A percentile compares a stretch with the other conserved stretches of the same genome.
phyloP scores from a whole-genome alignment of 2,329 filamentous ascomycete genomes.

The Monilinia polystroma region DNA sequence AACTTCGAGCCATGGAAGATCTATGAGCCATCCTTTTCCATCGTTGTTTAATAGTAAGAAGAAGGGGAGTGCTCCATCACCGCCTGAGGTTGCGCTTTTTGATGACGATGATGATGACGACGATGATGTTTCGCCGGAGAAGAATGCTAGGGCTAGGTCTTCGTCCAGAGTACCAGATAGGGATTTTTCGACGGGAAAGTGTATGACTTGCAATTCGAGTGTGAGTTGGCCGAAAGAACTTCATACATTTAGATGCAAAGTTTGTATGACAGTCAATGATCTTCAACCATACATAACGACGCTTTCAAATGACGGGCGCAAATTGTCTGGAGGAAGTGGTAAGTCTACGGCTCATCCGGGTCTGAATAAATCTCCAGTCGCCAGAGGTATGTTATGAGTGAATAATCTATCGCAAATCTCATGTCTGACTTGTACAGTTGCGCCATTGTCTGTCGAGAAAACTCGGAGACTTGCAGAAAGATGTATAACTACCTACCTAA shows the following conservation, averaged over 20 bases:
- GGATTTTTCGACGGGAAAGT: conserved; percentile 68
- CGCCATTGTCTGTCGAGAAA: conserved; percentile 58
- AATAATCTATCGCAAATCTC: background rate
- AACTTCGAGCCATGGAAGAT: conserved; percentile 41
- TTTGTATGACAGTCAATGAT: conserved; percentile 84
- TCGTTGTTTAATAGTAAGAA: conserved; percentile 65
- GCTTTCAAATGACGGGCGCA: conserved; percentile 16
- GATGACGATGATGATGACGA: background rate
- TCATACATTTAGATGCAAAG: conserved; percentile 75
- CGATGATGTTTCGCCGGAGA: conserved; percentile 15
- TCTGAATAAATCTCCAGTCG: conserved; percentile 24
- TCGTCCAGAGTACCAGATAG: conserved; percentile 45
- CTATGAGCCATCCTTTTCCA: conserved; percentile 78
- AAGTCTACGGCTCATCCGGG: conserved; percentile 29
- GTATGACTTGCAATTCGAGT: conserved; percentile 81
- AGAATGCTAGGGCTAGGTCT: conserved; percentile 38
- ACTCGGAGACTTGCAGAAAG: conserved; percentile 58
- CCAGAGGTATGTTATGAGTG: conserved; percentile 29
- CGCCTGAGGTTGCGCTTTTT: background rate
- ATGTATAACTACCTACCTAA: conserved; percentile 51
- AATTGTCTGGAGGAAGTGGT: conserved; percentile 24
- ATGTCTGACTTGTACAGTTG: conserved; percentile 37
- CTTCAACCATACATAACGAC: conserved; percentile 48
- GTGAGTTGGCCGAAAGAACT: conserved; percentile 76
- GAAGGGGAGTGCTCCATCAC: conserved; percentile 44